These are phyloP conservation scores for Agaricus subrufescens DNA, from an alignment of 768 basidiomycete genomes.

Conservation along the genomic window DNA sequence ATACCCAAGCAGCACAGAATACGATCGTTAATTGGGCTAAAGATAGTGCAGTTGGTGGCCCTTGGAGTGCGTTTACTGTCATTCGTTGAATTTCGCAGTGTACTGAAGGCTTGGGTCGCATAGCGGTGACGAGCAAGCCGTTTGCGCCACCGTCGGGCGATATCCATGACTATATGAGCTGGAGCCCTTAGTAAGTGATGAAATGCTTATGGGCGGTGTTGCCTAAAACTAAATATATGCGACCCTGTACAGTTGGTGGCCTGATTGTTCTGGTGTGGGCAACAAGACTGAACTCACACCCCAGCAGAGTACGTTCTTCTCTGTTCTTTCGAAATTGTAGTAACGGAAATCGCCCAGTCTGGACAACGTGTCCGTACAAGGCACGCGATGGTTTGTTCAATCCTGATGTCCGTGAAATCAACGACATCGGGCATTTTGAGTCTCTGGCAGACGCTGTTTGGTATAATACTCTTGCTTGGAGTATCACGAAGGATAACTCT, in stretches of 20 bases:
- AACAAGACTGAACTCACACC: slow-evolving; percentile 54
- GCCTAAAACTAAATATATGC: background rate
- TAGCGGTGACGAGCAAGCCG: slow-evolving; percentile 47
- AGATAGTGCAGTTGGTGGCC: slow-evolving; percentile 34
- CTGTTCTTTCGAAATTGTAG: background rate
- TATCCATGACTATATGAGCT: slow-evolving; percentile 63
- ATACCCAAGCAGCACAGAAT: slow-evolving; percentile 40
- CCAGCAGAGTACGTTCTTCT: slow-evolving; percentile 37
- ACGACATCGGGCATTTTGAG: slow-evolving; percentile 52
- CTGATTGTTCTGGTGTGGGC: slow-evolving; percentile 52
- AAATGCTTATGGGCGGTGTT: background rate
- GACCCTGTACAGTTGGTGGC: slow-evolving; percentile 46
- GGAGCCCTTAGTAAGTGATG: slow-evolving; percentile 58
- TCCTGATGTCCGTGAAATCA: slow-evolving; percentile 53
- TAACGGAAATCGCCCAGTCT: slow-evolving; percentile 28
- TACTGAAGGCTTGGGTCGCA: background rate
- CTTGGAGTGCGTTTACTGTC: slow-evolving; percentile 45
- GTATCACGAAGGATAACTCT: slow-evolving; percentile 28
- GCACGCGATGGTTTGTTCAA: slow-evolving; percentile 59
- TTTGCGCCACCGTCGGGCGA: slow-evolving; percentile 47
- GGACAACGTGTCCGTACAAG: slow-evolving; percentile 54
- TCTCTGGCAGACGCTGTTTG: slow-evolving; percentile 55
- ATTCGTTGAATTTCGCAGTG: background rate
- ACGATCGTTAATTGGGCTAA: slow-evolving; percentile 46
- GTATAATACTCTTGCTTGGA: slow-evolving; percentile 56